Evolutionary conservation across 805 yeast species (phyloP), one percentile per base, ranked within the genome.

Genomic region (Candida morakotiae): DNA sequence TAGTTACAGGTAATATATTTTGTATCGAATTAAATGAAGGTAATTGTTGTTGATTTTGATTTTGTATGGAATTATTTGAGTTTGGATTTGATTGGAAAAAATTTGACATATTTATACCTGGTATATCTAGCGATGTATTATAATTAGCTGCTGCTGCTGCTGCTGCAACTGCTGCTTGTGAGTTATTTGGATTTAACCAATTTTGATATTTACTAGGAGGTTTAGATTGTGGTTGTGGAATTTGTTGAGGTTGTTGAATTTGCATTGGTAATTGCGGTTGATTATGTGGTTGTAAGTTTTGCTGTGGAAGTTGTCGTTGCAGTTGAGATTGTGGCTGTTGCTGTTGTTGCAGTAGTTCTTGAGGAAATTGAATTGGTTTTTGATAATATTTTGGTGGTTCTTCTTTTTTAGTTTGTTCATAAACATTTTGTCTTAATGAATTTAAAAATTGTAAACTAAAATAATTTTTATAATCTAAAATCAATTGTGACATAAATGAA

Each of bases 1-100:
- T 7, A 5, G 26, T 11, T n/a, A 50, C 31, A 2, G 66, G 61
- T n/a, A 61, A 41, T 28, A 52, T 58, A 45, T 32, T 58, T 37
- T 60, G 67, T 30, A 61, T 58, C n/a, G 58, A 43, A 40, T 60
- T 61, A 42, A 62, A 60, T 4, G 67, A 56, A 4, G 68, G 68
- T 7, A 62, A 40, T 42, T 58, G 66, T 31, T 60, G 65, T 39
- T 55, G 62, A 38, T 51, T 53, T 28, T 55, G 61, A 22, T 52
- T 48, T 38, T 45, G 55, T 21, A 21, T 21, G 23, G 23, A 21
- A 21, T 21, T 21, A 47, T 46, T 53, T 22, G 46, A 51, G 5
- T 42, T 31, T 31, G 50, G 56, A 31, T 40, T 45, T 3, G 60
- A n/a, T 42, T 40, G 26, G 44, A 39, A 28, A 49, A 44, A 32